A percentile compares a stretch with the other conserved stretches of the same genome.
Evolutionary conservation across 2,329 filamentous ascomycete genomes (phyloP).

Genomic region (Penicillium occitanis): DNA sequence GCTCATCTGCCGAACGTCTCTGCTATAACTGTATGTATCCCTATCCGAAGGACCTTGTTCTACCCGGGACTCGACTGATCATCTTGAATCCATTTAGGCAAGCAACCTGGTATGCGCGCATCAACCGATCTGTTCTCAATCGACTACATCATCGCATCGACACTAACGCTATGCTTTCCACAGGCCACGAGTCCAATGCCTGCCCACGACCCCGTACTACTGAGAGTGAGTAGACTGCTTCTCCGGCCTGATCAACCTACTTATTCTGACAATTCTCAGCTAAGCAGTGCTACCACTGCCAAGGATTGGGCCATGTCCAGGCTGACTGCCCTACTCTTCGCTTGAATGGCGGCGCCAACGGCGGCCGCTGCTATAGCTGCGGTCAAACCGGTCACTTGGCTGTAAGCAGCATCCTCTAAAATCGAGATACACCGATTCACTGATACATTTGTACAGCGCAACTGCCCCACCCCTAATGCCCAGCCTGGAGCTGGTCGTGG

Average conservation of each 20-base stretch:
- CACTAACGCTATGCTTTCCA: constrained; percentile 8
- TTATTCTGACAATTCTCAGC: constrained; percentile 49
- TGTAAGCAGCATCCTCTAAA: constrained; percentile 52
- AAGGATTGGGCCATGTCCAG: constrained; percentile 96
- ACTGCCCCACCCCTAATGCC: constrained; percentile 74
- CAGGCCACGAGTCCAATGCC: constrained; percentile 93
- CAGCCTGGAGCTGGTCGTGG: constrained; percentile 60
- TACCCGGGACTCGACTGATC: constrained; percentile 23
- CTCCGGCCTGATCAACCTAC: background rate
- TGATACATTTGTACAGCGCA: constrained; percentile 58
- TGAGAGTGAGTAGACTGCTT: constrained; percentile 61
- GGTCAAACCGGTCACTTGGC: constrained; percentile 90
- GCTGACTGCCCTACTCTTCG: constrained; percentile 97
- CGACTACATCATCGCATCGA: background rate
- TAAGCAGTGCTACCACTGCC: constrained; percentile 99
- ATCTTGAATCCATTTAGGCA: constrained; percentile 35
- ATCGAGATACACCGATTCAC: background rate
- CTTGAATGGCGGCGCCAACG: constrained; percentile 73
- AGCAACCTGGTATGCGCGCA: constrained; percentile 46
- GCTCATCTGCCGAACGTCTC: constrained; percentile 94
- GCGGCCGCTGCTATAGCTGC: constrained; percentile 95
- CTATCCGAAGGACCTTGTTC: background rate
- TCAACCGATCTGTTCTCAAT: constrained; percentile 19
- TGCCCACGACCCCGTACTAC: constrained; percentile 96
- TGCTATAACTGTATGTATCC: constrained; percentile 92